These are phyloP conservation scores for Nannochloris sp. DNA, from an alignment of 139 green algal genomes.

Conservation along the genomic window DNA sequence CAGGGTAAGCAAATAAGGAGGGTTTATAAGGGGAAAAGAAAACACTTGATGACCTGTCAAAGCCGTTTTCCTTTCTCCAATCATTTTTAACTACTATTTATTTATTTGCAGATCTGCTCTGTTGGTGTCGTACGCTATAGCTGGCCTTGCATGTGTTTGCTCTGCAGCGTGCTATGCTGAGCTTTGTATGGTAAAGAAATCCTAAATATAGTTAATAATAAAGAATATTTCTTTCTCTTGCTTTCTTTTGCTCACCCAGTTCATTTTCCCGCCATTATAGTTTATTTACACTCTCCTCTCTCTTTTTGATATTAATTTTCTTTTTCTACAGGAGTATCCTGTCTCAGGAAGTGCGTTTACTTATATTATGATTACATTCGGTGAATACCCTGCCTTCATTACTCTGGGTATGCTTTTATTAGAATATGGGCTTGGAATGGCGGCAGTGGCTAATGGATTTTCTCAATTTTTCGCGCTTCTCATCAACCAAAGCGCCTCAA, in stretches of 20 bases:
- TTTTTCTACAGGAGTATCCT: constrained; percentile 11
- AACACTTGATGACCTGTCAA: too few relatives aligned
- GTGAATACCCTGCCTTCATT: constrained; percentile 22
- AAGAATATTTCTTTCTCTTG: too few relatives aligned
- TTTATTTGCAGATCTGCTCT: constrained; percentile 9
- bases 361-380: constrained; percentile 28
- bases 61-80: too few relatives aligned
- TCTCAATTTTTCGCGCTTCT: constrained; percentile 9
- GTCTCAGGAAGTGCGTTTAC: constrained; percentile 26
- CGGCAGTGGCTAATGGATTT: constrained; percentile 19
- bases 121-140: constrained; percentile 14
- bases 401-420: constrained; percentile 16
- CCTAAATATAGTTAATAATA: too few relatives aligned
- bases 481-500: not conserved
- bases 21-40: too few relatives aligned
- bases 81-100: not conserved
- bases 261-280: too few relatives aligned
- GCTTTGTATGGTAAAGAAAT: constrained; percentile 18
- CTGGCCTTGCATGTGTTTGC: constrained; percentile 1
- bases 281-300: too few relatives aligned
- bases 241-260: too few relatives aligned
- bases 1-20: constrained; percentile 8
- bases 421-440: constrained; percentile 26
- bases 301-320: too few relatives aligned
- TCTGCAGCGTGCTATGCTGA: constrained; percentile 26